Evolutionary conservation across 805 yeast genomes (phyloP), one percentile per base, ranked within the genome.

Genomic region (Metschnikowia matae): DNA sequence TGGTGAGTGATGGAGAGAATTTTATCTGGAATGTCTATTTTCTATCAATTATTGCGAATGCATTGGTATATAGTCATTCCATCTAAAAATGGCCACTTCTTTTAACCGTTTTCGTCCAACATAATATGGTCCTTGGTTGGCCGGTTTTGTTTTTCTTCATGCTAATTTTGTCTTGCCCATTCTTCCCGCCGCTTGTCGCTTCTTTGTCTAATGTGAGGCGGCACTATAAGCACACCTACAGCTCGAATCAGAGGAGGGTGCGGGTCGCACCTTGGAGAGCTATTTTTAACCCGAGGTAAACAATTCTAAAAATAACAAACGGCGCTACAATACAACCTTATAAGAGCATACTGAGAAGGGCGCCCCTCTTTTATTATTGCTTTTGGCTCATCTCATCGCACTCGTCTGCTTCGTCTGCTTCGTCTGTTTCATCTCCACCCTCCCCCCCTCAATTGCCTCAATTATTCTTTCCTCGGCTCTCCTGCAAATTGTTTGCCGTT

Each of bases 241-340:
- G 26, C 14, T 26, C 40, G 40, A 37, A 13, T 37, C 21, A 13
- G 41, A 8, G 41, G 17, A 14, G 6, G 41, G 31, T 23, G 41
- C 31, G 29, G 21, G 21, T 23, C 41, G 41, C 41, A 23, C 40
- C 20, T 20, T 20, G 13, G 15, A 20, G 15, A 26, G 10, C 32
- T 39, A 39, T 39, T 39, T 39, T 39, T 39, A 39, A 39, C 21
- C 32, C 14, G 32, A 21, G 31, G n/a, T 13, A 13, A 39, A 21
- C 41, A 10, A 21, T 39, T 39, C 41, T 39, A 39, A 39, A 39
- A 39, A 39, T 39, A 39, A 39, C 31, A 39, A 39, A 39, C 41
- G 32, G 31, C 41, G 41, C 31, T 39, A 39, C 18, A 7, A 14
- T 39, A 31, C 23, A 23, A 23, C 6, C 32, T 39, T 21, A 39